Evolutionary conservation across 2,329 filamentous ascomycete species (phyloP).

Genomic region (Xylariaceae sp.): DNA sequence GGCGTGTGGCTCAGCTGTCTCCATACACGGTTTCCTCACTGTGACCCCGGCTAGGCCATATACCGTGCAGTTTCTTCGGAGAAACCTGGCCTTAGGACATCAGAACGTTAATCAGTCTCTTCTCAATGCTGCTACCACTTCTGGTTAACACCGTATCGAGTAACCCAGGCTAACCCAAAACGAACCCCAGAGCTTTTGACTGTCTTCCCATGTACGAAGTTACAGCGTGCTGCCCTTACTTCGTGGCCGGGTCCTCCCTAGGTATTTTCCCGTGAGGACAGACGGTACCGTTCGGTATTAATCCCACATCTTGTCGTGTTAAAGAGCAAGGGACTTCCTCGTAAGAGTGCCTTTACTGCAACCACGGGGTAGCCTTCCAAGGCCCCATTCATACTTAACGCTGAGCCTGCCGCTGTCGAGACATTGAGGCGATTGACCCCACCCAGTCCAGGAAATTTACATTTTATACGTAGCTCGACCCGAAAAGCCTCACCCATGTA

Average conservation of each 20-base stretch:
- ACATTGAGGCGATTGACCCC: conserved; percentile 40
- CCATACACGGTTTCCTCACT: conserved; percentile 30
- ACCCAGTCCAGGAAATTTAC: conserved; percentile 37
- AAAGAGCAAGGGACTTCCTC: conserved; percentile 39
- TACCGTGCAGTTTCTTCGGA: conserved; percentile 36
- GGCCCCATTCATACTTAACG: conserved; percentile 41
- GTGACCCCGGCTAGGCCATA: conserved; percentile 32
- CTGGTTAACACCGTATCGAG: conserved; percentile 38
- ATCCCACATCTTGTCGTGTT: conserved; percentile 45
- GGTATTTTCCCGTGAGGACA: conserved; percentile 45
- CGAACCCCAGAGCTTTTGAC: conserved; percentile 28
- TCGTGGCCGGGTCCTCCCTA: conserved; percentile 42
- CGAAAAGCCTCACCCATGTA: conserved; percentile 25
- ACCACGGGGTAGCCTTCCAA: conserved; percentile 38
- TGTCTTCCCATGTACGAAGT: conserved; percentile 22
- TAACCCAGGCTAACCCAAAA: conserved; percentile 28
- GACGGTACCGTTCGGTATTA: conserved; percentile 44
- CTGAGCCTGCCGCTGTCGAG: conserved; percentile 38
- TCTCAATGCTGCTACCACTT: conserved; percentile 39
- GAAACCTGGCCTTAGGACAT: conserved; percentile 34
- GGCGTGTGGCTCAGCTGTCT: conserved; percentile 40
- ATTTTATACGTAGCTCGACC: conserved; percentile 37
- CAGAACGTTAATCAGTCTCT: conserved; percentile 31
- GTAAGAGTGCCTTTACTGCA: conserved; percentile 39
- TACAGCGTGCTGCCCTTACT: conserved; percentile 40